These are phyloP conservation scores for Ganoderma multipileum DNA, from an alignment of 1,284 basidiomycete species.

Conservation along the genomic window DNA sequence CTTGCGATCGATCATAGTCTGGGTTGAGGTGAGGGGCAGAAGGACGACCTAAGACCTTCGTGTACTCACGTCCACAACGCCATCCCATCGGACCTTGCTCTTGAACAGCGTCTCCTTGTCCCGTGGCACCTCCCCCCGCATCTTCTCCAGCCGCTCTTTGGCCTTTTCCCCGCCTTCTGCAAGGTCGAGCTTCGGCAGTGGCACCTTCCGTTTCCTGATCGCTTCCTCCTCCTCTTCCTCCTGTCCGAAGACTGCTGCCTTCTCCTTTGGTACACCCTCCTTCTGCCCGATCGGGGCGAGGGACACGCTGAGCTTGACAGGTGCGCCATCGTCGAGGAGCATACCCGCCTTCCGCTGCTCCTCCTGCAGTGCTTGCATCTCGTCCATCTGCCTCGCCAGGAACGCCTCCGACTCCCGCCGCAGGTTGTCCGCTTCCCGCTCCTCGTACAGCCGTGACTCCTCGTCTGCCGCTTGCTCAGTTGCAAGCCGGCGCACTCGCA, in stretches of 20 bases:
- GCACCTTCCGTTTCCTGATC: slow-evolving; percentile 79
- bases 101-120: slow-evolving; percentile 82
- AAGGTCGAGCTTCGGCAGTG: slow-evolving; percentile 87
- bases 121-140: slow-evolving; percentile 71
- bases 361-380: slow-evolving; percentile 86
- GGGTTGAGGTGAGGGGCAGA: slow-evolving; percentile 16
- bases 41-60: neutral
- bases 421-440: slow-evolving; percentile 83
- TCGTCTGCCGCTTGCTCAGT: slow-evolving; percentile 83
- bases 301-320: slow-evolving; percentile 83
- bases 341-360: slow-evolving; percentile 89
- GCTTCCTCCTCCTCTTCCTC: slow-evolving; percentile 85
- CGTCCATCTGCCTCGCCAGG: slow-evolving; percentile 88
- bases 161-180: slow-evolving; percentile 80
- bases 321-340: slow-evolving; percentile 89
- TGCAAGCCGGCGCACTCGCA: slow-evolving; percentile 69
- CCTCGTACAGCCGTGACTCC: slow-evolving; percentile 83
- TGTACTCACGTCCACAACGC: slow-evolving; percentile 76
- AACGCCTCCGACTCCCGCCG: slow-evolving; percentile 89
- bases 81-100: slow-evolving; percentile 86
- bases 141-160: slow-evolving; percentile 78
- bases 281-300: slow-evolving; percentile 58
- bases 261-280: slow-evolving; percentile 54
- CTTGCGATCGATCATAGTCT: slow-evolving; percentile 83
- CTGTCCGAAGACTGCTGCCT: slow-evolving; percentile 72